Conservation (phyloP, 208 protist genomes). For the Trypanosoma mega region DNA sequence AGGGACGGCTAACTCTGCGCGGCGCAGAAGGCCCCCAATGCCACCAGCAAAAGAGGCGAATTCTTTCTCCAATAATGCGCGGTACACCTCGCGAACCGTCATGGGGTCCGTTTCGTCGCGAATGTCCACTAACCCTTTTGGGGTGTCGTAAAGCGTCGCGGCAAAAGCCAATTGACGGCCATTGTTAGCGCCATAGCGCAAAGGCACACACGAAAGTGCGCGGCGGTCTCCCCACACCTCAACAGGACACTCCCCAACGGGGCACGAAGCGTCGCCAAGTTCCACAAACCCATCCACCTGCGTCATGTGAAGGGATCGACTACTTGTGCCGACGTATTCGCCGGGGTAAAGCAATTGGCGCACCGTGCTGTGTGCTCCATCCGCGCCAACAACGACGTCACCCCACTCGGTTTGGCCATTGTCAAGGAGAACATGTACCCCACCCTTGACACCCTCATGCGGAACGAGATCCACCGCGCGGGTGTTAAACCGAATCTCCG, state of each 20-base stretch:
- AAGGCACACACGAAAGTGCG: constrained; percentile 42
- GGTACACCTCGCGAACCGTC: constrained; percentile 47
- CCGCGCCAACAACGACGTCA: constrained; percentile 86
- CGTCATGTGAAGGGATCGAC: constrained; percentile 65
- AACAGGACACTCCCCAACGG: constrained; percentile 47
- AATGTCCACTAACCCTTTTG: constrained; percentile 57
- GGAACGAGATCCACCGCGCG: constrained; percentile 80
- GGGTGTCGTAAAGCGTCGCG: constrained; percentile 60
- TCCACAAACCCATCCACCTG: constrained; percentile 78
- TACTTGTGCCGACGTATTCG: constrained; percentile 69
- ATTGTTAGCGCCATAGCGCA: constrained; percentile 38
- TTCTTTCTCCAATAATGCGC: constrained; percentile 44
- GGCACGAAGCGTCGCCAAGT: constrained; percentile 31
- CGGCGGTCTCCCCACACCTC: constrained; percentile 62
- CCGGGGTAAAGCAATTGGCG: constrained; percentile 75
- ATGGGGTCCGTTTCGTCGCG: constrained; percentile 34
- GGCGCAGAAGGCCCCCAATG: constrained; percentile 33
- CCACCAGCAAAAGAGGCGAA: constrained; percentile 52
- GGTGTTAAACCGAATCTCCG: constrained; percentile 64
- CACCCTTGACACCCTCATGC: constrained; percentile 82
- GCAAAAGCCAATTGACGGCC: constrained; percentile 63
- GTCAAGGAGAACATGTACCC: constrained; percentile 74
- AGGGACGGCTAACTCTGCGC: constrained; percentile 58
- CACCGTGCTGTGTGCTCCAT: constrained; percentile 84
- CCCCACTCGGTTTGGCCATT: constrained; percentile 83